A percentile compares a stretch with the other conserved stretches of the same genome.
phyloP scores from a whole-genome alignment of 305 asterid species.

The Fraxinus dipetala region DNA sequence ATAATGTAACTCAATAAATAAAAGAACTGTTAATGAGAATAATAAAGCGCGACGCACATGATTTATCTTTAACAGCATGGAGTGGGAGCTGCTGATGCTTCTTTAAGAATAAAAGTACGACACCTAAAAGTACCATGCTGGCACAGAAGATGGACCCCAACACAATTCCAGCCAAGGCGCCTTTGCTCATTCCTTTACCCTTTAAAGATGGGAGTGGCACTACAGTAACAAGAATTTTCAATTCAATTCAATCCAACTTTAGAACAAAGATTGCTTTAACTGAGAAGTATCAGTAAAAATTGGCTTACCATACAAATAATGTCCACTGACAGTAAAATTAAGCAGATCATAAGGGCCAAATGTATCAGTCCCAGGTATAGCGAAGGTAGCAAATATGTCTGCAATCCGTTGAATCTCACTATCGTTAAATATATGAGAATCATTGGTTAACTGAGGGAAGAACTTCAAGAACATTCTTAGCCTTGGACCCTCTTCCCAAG shows the following conservation, averaged over 20 bases:
- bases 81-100: conserved; percentile 6
- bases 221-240: not conserved
- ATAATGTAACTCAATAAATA: not conserved
- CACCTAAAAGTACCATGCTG: conserved; percentile 19
- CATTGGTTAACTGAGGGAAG: conserved; percentile 31
- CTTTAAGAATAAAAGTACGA: conserved; percentile 24
- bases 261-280: not conserved
- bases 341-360: conserved; percentile 54
- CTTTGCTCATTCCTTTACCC: conserved; percentile 39
- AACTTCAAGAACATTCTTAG: conserved; percentile 41
- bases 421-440: conserved; percentile 20
- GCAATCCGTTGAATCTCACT: conserved; percentile 34
- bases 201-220: conserved; percentile 39
- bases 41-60: conserved; percentile 23
- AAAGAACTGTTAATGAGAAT: not conserved
- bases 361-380: conserved; percentile 31
- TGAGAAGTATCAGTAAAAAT: not conserved
- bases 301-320: conserved; percentile 28
- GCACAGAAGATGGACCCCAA: conserved; percentile 31
- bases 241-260: not conserved
- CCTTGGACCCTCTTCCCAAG: conserved; percentile 54
- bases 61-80: conserved; percentile 26
- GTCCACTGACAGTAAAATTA: conserved; percentile 40
- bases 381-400: conserved; percentile 34
- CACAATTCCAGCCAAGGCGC: conserved; percentile 40